Evolutionary conservation across 176 grass and related monocot genomes (phyloP).

Genomic region (Cenchrus purpureus): DNA sequence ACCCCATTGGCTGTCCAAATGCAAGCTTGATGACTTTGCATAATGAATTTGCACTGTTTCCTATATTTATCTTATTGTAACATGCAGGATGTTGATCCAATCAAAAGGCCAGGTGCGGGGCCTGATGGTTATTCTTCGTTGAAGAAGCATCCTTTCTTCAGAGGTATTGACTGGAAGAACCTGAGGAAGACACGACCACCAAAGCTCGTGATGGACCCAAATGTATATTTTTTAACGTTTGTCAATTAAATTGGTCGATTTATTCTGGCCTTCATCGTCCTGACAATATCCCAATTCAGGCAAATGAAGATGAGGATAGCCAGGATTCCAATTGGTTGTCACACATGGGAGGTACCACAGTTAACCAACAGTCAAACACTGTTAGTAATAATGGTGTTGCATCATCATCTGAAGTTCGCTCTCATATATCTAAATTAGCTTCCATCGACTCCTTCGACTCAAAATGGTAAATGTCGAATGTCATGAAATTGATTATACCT

Average conservation of each 20-base stretch:
- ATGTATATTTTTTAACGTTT: slow-evolving; percentile 56
- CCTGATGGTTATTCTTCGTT: slow-evolving; percentile 77
- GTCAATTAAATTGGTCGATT: slow-evolving; percentile 28
- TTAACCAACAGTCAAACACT: slow-evolving; percentile 55
- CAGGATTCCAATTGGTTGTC: slow-evolving; percentile 77
- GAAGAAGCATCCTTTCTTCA: slow-evolving; percentile 95
- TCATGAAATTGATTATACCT: slow-evolving; percentile 29
- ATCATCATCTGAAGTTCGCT: slow-evolving; percentile 81
- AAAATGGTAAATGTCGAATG: slow-evolving; percentile 74
- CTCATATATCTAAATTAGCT: slow-evolving; percentile 79
- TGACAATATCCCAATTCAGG: slow-evolving; percentile 47
- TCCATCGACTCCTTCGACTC: slow-evolving; percentile 99
- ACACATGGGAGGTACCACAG: slow-evolving; percentile 55
- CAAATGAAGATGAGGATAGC: slow-evolving; percentile 67
- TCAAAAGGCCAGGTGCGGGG: slow-evolving; percentile 75
- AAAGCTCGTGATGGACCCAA: slow-evolving; percentile 56
- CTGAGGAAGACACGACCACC: slow-evolving; percentile 61
- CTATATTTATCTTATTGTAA: slow-evolving; percentile 9
- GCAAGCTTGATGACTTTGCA: not conserved
- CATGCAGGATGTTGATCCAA: slow-evolving; percentile 87
- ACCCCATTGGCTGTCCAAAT: too few species aligned
- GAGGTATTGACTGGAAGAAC: slow-evolving; percentile 91
- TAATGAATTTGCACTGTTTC: not conserved
- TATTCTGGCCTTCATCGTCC: slow-evolving; percentile 8
- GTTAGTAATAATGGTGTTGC: slow-evolving; percentile 53